phyloP scores from a whole-genome alignment of 2,329 filamentous ascomycete species.

The Trichoderma sp. region DNA sequence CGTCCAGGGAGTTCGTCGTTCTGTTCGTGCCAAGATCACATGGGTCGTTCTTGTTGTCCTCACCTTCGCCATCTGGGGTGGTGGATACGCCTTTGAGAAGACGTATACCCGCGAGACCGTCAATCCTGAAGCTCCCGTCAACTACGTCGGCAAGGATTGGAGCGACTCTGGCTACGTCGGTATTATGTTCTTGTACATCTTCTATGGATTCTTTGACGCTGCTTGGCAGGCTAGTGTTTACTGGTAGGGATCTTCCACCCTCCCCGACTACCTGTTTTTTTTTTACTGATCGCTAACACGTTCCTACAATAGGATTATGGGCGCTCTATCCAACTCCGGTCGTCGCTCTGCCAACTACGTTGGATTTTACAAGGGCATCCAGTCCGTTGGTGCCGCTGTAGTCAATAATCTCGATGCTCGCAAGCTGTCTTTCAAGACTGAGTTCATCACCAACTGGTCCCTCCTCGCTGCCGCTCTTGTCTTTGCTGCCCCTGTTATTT shows the following conservation, averaged over 20 bases:
- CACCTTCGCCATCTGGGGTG: constrained; percentile 79
- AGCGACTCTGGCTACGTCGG: constrained; percentile 64
- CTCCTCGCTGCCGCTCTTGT: constrained; percentile 71
- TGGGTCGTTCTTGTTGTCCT: constrained; percentile 60
- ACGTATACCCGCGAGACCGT: constrained; percentile 51
- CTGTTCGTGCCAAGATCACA: constrained; percentile 64
- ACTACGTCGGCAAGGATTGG: constrained; percentile 55
- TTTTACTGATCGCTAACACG: not conserved
- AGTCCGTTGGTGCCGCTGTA: constrained; percentile 68
- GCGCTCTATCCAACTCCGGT: constrained; percentile 85
- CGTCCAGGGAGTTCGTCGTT: constrained; percentile 78
- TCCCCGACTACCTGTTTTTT: not conserved
- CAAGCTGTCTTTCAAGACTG: constrained; percentile 58
- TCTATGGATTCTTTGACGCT: constrained; percentile 86
- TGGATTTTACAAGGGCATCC: constrained; percentile 70
- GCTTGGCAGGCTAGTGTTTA: constrained; percentile 74
- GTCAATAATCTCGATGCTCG: constrained; percentile 35
- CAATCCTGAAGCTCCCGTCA: constrained; percentile 26
- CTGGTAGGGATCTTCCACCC: constrained; percentile 41
- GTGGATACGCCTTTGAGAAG: constrained; percentile 74
- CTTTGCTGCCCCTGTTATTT: constrained; percentile 75
- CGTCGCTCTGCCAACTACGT: constrained; percentile 80
- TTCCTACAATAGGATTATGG: constrained; percentile 53
- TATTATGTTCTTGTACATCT: constrained; percentile 85
- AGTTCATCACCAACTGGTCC: constrained; percentile 72